Conservation (phyloP, 2,329 filamentous ascomycete species). For the Aspergillus ustus region DNA sequence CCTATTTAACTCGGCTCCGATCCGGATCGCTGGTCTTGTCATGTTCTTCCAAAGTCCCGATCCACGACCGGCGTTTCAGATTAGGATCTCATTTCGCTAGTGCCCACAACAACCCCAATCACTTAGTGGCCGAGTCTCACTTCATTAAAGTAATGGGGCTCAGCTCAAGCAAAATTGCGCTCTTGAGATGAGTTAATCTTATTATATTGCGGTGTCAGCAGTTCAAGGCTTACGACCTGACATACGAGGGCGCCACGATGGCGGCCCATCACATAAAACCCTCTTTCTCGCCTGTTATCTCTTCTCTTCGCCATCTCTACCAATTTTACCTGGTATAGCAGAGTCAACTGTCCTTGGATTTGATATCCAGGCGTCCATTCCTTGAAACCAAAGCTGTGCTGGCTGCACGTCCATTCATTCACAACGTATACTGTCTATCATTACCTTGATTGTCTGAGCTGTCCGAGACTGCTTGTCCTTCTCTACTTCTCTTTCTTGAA, state of each 20-base stretch:
- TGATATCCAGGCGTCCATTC: conserved; percentile 36
- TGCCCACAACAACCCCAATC: conserved; percentile 9
- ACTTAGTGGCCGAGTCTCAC: conserved; percentile 1
- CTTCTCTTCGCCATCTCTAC: conserved; percentile 3
- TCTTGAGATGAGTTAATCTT: conserved; percentile 21
- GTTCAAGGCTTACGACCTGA: conserved; percentile 10
- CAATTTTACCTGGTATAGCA: conserved; percentile 31
- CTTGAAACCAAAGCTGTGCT: conserved; percentile 25
- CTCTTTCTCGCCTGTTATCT: conserved; percentile 6
- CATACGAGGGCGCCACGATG: background rate
- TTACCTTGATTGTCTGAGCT: conserved; percentile 6
- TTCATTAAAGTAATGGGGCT: conserved; percentile 18
- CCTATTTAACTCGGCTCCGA: background rate
- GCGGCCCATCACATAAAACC: background rate
- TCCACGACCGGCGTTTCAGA: conserved; percentile 33
- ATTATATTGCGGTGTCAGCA: conserved; percentile 21
- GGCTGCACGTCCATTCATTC: conserved; percentile 28
- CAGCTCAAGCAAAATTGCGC: background rate
- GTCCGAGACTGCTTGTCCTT: conserved; percentile 12
- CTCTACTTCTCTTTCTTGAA: conserved; percentile 9
- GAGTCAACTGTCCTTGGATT: conserved; percentile 29
- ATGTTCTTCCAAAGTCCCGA: conserved; percentile 4
- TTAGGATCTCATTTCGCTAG: conserved; percentile 29
- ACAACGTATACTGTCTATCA: background rate
- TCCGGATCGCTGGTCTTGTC: conserved; percentile 16